Conservation (phyloP, 805 yeast genomes). For the Yamadazyma tumulicola region DNA sequence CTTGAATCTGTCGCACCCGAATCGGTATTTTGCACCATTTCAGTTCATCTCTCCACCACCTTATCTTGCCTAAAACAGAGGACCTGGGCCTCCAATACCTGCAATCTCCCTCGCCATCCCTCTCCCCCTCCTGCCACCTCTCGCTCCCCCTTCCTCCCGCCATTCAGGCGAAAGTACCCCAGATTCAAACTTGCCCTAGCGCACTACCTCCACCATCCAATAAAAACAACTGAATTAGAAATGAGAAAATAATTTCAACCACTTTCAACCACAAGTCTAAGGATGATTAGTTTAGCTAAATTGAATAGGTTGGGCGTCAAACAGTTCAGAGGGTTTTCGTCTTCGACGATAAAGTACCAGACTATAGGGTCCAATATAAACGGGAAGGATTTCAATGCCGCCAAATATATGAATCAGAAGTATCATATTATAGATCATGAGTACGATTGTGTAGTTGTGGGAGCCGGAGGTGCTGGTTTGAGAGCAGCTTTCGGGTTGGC, state of each 20-base stretch:
- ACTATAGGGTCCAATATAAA: slow-evolving; percentile 35
- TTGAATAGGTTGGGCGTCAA: too few relatives aligned
- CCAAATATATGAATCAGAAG: slow-evolving; percentile 51
- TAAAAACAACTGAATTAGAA: slow-evolving; percentile 5
- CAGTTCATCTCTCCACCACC: too few relatives aligned
- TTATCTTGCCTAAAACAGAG: too few relatives aligned
- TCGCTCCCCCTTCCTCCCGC: too few relatives aligned
- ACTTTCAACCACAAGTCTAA: too few relatives aligned
- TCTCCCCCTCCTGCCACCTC: too few relatives aligned
- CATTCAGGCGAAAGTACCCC: too few relatives aligned
- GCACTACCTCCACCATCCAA: slow-evolving; percentile 3
- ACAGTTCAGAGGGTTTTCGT: slow-evolving; percentile 27
- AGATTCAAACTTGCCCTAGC: not conserved
- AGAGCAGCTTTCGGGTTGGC: slow-evolving; percentile 98
- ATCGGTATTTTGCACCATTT: too few relatives aligned
- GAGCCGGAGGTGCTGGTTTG: slow-evolving; percentile 99
- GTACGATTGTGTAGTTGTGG: slow-evolving; percentile 95
- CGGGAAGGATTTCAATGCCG: slow-evolving; percentile 38
- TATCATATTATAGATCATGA: slow-evolving; percentile 96
- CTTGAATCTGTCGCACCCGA: not conserved
- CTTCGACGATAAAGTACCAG: slow-evolving; percentile 25
- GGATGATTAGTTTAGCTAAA: not conserved
- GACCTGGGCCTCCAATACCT: too few relatives aligned
- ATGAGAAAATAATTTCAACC: slow-evolving; percentile 6
- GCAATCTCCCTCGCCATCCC: too few relatives aligned